These are phyloP conservation scores for Alnus rubra DNA, from an alignment of 306 rosid species.

Conservation along the genomic window DNA sequence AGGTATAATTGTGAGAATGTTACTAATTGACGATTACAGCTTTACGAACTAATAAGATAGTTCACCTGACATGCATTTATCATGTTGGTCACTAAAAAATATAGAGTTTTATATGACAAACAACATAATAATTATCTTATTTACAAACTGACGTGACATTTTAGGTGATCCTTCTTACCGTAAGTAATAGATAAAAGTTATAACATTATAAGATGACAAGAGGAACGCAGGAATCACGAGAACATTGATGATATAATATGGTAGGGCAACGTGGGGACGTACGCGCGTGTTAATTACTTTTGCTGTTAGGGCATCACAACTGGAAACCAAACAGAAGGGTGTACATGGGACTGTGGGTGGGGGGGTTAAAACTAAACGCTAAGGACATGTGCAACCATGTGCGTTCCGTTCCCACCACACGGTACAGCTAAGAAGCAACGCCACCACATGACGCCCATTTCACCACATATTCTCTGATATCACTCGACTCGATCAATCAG, in stretches of 20 bases:
- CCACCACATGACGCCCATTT: conserved; percentile 3
- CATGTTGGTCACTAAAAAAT: too few species aligned
- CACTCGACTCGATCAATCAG: background rate
- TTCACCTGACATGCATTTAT: too few species aligned
- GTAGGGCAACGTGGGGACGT: background rate
- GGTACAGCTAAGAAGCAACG: conserved; percentile 30
- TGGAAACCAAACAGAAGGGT: background rate
- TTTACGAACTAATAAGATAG: too few species aligned
- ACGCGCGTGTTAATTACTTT: background rate
- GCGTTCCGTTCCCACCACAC: conserved; percentile 60
- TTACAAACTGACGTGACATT: too few species aligned
- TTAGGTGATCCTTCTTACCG: too few species aligned
- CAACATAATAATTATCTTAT: too few species aligned
- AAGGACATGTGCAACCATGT: conserved; percentile 53
- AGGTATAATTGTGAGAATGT: too few species aligned
- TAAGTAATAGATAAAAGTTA: too few species aligned
- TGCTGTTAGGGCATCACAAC: conserved; percentile 2
- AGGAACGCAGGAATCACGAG: background rate
- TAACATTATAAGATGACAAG: too few species aligned
- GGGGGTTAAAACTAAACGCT: background rate
- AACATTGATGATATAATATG: background rate
- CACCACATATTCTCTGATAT: conserved; percentile 5
- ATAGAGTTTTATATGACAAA: too few species aligned
- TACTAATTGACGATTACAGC: too few species aligned
- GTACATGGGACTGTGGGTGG: conserved; percentile 11